Evolutionary conservation across 805 yeast species (phyloP).

Genomic region (Scheffersomyces amazonensis): DNA sequence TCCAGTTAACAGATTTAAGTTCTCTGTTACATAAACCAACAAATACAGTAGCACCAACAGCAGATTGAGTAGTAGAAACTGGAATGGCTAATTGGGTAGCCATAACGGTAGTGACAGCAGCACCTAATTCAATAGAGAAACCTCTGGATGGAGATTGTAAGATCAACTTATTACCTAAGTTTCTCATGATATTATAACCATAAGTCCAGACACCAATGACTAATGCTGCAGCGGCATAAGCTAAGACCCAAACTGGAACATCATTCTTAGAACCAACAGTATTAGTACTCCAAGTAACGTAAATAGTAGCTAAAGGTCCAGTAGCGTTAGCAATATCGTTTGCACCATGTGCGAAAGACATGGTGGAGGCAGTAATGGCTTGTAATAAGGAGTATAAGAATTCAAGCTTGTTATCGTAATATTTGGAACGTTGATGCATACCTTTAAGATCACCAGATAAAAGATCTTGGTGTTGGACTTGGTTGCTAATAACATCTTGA

Average conservation of each 20-base stretch:
- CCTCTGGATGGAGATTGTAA: slow-evolving; percentile 79
- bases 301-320: slow-evolving; percentile 70
- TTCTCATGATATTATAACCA: slow-evolving; percentile 68
- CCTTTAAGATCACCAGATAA: slow-evolving; percentile 46
- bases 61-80: slow-evolving; percentile 75
- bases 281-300: slow-evolving; percentile 57
- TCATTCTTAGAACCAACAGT: slow-evolving; percentile 44
- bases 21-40: slow-evolving; percentile 73
- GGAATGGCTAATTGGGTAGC: slow-evolving; percentile 74
- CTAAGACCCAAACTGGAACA: slow-evolving; percentile 71
- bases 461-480: slow-evolving; percentile 34
- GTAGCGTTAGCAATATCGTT: slow-evolving; percentile 78
- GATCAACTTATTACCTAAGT: slow-evolving; percentile 71
- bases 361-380: slow-evolving; percentile 70
- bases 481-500: slow-evolving; percentile 57
- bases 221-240: slow-evolving; percentile 63
- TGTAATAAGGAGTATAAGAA: slow-evolving; percentile 66
- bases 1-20: slow-evolving; percentile 66
- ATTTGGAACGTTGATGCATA: slow-evolving; percentile 58
- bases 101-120: slow-evolving; percentile 72
- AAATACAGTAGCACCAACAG: slow-evolving; percentile 74
- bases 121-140: slow-evolving; percentile 72
- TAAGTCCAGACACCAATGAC: slow-evolving; percentile 69
- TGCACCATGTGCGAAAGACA: slow-evolving; percentile 83
- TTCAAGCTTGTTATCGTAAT: slow-evolving; percentile 69